Conservation (phyloP, 805 yeast species). For the Priceomyces medius region DNA sequence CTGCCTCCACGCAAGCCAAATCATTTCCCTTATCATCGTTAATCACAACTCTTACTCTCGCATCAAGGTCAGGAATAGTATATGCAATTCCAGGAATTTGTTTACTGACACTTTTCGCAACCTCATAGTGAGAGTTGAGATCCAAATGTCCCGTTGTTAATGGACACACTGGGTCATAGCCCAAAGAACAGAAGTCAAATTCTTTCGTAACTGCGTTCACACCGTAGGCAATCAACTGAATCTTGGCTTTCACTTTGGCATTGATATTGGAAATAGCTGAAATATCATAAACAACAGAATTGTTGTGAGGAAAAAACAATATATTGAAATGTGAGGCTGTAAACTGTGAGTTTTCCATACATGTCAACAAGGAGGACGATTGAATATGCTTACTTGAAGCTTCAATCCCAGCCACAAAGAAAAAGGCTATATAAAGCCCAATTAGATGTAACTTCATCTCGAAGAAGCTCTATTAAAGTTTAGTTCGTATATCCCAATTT, state of each 20-base stretch:
- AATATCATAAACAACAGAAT: slow-evolving; percentile 62
- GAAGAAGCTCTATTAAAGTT: too few relatives aligned
- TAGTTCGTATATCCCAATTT: too few relatives aligned
- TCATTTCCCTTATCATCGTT: slow-evolving; percentile 46
- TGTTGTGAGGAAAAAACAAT: slow-evolving; percentile 62
- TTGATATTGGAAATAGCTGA: slow-evolving; percentile 77
- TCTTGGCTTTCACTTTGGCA: slow-evolving; percentile 65
- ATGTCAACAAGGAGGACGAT: slow-evolving; percentile 77
- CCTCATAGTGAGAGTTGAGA: slow-evolving; percentile 48
- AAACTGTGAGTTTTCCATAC: slow-evolving; percentile 87
- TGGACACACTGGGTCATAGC: slow-evolving; percentile 66
- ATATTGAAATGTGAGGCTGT: slow-evolving; percentile 85
- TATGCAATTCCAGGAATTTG: slow-evolving; percentile 82
- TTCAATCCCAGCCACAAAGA: neutral
- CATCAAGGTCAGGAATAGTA: slow-evolving; percentile 92
- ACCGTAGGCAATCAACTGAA: slow-evolving; percentile 78
- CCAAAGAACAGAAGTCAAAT: slow-evolving; percentile 64
- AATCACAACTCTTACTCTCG: slow-evolving; percentile 74
- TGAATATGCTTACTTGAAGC: slow-evolving; percentile 27
- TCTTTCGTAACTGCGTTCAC: slow-evolving; percentile 54
- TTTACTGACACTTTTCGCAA: slow-evolving; percentile 42
- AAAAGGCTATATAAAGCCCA: neutral
- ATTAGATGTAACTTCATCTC: neutral
- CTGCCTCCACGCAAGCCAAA: slow-evolving; percentile 91
- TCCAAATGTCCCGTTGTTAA: slow-evolving; percentile 84